Evolutionary conservation across 257 asterid genomes (phyloP).

Genomic region (Jacaranda copaia): DNA sequence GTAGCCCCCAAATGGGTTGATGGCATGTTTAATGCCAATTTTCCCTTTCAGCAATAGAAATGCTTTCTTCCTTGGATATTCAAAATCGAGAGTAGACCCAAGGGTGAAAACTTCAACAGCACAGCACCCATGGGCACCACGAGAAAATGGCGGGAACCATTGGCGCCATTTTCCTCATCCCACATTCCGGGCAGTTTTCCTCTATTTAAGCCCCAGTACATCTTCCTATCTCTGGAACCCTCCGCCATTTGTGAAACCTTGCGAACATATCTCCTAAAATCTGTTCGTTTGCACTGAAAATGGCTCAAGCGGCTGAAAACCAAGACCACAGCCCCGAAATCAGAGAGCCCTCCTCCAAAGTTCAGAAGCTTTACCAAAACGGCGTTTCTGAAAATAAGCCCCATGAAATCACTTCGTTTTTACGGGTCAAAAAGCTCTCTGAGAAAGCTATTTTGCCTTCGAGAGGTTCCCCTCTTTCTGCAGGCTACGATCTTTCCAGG

Average conservation of each 20-base stretch:
- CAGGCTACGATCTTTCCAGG: conserved; percentile 77
- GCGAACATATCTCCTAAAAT: not conserved
- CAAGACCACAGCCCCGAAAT: conserved; percentile 26
- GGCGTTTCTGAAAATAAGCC: conserved; percentile 35
- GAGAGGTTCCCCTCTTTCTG: conserved; percentile 60
- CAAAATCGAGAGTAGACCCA: no score
- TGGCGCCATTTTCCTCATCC: conserved; percentile 28
- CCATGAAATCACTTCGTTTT: conserved; percentile 37
- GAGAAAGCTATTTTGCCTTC: conserved; percentile 65
- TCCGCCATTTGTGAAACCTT: not conserved
- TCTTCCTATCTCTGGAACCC: not conserved
- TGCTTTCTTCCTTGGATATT: no score
- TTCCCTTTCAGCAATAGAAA: no score
- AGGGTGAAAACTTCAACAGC: not conserved
- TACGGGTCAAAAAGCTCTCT: conserved; percentile 61
- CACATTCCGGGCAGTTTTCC: not conserved
- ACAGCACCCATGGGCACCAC: not conserved
- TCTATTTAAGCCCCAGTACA: not conserved
- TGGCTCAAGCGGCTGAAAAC: conserved; percentile 33
- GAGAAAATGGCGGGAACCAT: conserved; percentile 38
- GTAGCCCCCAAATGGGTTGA: no score
- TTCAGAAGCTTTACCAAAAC: conserved; percentile 32
- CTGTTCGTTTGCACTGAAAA: conserved; percentile 1
- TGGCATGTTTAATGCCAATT: no score
- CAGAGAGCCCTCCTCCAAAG: conserved; percentile 33